Base-by-base conservation (phyloP, 306 rosid species). In the Comarum palustre region DNA sequence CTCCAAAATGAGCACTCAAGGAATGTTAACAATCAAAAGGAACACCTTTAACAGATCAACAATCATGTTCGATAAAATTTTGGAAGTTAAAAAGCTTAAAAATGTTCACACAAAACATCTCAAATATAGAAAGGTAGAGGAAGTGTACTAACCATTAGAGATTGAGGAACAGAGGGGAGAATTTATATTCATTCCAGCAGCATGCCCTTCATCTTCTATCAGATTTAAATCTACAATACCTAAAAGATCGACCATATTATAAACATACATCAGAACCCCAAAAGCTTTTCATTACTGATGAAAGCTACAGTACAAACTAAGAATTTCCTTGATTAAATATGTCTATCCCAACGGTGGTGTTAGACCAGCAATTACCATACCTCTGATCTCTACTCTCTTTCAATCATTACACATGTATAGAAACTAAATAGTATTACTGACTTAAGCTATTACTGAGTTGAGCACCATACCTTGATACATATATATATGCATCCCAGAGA, bases 151-250 rank as follows among this genome's bases (percentile, higher is more conserved):
- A 93, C 97, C 96, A 59, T 57, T 80, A 47, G 97, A 5, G 74
- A 86, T 77, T 7, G 90, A 78, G 76, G 94, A 89, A 74, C 94
- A 88, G 25, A 66, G 12, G 22, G 90, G 85, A 77, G 80, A 51
- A 29, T 80, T 80, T 45, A 25, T 81, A 78, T 74, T 65, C 52
- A 71, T 71, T 59, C 75, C 83, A 76, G 71, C 69, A 74, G 68
- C 73, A 69, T 76, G 67, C 4, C n/a, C 77, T 78, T 75, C 83
- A 66, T 71, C 75, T 77, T 81, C 84, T 34, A 76, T 48, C 14
- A 55, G 81, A 46, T 75, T 68, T 57, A 90, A 90, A 71, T 81
- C 97, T 94, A 73, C 74, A 60, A 73, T 74, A 64, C 43, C 61
- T 43, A 59, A 77, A 29, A 29, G 31, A 29, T 29, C 31, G 31